Conservation (phyloP, 768 basidiomycete species). For the Rhizopogon salebrosus region DNA sequence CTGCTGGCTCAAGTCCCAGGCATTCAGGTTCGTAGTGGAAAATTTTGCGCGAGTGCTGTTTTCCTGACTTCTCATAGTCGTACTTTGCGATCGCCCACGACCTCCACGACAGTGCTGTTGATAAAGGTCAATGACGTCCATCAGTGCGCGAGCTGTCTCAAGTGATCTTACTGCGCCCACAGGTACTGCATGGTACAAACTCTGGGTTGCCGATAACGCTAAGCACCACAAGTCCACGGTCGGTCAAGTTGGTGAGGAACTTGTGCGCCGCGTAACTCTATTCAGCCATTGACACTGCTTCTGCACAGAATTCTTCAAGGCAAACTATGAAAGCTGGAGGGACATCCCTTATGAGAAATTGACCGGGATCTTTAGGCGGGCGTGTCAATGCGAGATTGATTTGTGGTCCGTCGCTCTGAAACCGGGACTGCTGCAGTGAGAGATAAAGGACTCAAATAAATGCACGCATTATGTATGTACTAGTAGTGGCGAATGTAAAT, state of each 20-base stretch:
- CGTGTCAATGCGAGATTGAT: not conserved
- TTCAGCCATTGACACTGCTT: not conserved
- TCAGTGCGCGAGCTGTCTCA: not conserved
- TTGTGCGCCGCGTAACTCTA: not conserved
- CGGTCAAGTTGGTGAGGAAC: not conserved
- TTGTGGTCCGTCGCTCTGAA: not conserved
- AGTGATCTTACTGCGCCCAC: not conserved
- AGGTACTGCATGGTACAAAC: not conserved
- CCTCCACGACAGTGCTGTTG: not conserved
- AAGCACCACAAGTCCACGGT: not conserved
- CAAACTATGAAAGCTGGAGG: not conserved
- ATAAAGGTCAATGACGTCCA: not conserved
- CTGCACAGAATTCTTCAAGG: not conserved
- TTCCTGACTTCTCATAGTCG: not conserved
- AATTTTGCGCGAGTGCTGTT: not conserved
- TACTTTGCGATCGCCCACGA: not conserved
- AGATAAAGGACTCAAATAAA: not conserved
- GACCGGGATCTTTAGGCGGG: not conserved
- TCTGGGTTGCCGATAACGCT: not conserved
- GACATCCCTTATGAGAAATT: not conserved
- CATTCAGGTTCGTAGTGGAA: conserved; percentile 6
- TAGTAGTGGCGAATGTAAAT: not conserved
- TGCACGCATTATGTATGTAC: not conserved
- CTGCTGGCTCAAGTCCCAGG: conserved; percentile 10
- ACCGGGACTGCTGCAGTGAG: not conserved